A percentile compares a stretch with the other conserved stretches of the same genome.
Conservation (phyloP, 768 basidiomycete genomes). For the Suillus alpinus region DNA sequence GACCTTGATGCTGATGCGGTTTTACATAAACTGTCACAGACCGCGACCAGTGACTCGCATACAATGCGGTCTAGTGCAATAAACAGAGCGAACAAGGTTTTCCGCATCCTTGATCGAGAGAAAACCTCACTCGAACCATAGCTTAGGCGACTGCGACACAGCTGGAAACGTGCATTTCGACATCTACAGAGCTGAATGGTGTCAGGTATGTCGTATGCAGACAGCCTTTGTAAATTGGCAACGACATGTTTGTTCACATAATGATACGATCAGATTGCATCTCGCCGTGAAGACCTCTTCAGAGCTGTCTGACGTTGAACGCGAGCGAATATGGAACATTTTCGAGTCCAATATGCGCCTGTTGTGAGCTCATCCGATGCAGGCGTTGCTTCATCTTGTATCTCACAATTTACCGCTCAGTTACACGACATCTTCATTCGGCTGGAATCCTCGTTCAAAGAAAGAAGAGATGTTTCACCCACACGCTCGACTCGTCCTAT, state of each 20-base stretch:
- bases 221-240: background rate
- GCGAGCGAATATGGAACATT: constrained; percentile 47
- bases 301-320: constrained; percentile 35
- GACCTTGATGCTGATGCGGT: background rate
- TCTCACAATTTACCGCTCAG: constrained; percentile 31
- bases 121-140: constrained; percentile 3
- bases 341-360: constrained; percentile 59
- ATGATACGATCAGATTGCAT: constrained; percentile 15
- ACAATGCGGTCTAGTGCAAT: constrained; percentile 20
- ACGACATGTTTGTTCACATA: background rate
- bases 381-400: background rate
- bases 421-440: constrained; percentile 56
- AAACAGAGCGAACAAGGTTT: constrained; percentile 35
- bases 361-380: constrained; percentile 27
- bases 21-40: background rate
- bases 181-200: constrained; percentile 7
- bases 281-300: constrained; percentile 24
- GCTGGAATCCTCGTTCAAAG: constrained; percentile 62
- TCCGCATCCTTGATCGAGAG: background rate
- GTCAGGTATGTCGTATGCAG: constrained; percentile 14
- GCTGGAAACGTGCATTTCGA: constrained; percentile 17
- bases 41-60: background rate
- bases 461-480: constrained; percentile 56
- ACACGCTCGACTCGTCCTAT: constrained; percentile 60
- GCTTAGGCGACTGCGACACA: constrained; percentile 21